These are phyloP conservation scores for Vigna nakashimae DNA, from an alignment of 306 rosid species.

Conservation along the genomic window DNA sequence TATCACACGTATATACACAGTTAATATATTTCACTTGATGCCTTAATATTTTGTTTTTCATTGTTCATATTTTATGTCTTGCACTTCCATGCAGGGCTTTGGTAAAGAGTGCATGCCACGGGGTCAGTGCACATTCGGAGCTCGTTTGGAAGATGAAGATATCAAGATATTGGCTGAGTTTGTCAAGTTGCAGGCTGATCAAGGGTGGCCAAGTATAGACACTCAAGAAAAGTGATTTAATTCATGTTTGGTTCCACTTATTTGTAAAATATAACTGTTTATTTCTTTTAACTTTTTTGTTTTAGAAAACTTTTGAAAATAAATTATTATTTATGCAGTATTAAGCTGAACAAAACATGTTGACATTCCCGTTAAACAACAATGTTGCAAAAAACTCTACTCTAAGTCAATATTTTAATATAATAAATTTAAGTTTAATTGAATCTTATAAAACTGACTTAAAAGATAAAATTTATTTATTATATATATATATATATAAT, in stretches of 20 bases:
- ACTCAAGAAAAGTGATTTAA: conserved; percentile 48
- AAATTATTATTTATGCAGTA: neutral
- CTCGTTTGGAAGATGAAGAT: conserved; percentile 87
- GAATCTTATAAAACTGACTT: no score
- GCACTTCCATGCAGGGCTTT: conserved; percentile 64
- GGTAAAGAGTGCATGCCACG: conserved; percentile 88
- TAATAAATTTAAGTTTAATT: no score
- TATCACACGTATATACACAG: neutral
- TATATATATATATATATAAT: no score
- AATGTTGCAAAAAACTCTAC: no score
- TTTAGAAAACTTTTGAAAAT: neutral
- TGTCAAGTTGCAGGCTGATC: conserved; percentile 90
- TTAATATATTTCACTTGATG: neutral
- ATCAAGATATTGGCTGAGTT: conserved; percentile 83
- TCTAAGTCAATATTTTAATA: no score
- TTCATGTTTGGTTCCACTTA: neutral
- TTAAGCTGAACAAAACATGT: neutral
- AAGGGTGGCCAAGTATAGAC: conserved; percentile 74
- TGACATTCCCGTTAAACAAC: no score
- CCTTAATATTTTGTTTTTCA: neutral
- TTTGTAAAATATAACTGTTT: neutral
- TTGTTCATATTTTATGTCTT: conserved; percentile 23
- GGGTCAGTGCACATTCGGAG: conserved; percentile 96
- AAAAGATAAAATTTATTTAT: no score
- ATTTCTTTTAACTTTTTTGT: neutral